Percentiles rank a stretch among this genome's conserved stretches.
These are phyloP conservation scores for Rubia peregrina DNA, from an alignment of 305 asterid genomes.

Conservation along the genomic window DNA sequence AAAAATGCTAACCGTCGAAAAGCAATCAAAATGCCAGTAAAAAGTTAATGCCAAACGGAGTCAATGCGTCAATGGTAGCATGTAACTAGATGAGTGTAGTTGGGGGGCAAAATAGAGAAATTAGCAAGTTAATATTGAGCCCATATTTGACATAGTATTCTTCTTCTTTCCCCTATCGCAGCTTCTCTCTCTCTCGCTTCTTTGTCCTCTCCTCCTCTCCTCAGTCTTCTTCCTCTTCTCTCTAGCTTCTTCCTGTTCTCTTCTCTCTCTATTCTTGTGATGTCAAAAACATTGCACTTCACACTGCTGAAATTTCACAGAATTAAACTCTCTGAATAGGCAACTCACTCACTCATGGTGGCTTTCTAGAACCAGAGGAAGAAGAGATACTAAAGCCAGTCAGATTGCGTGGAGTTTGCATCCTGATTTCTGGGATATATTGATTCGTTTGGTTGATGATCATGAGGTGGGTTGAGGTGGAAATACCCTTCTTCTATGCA, in stretches of 20 bases:
- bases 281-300: background rate
- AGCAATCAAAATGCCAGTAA: no score
- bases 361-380: conserved; percentile 2
- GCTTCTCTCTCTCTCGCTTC: conserved; percentile 14
- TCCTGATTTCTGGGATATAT: conserved; percentile 2
- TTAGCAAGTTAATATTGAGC: conserved; percentile 12
- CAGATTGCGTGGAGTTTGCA: conserved; percentile 9
- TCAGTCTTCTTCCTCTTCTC: background rate
- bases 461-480: conserved; percentile 23
- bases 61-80: no score
- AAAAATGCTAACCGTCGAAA: no score
- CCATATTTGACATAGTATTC: conserved; percentile 15
- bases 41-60: no score
- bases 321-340: background rate
- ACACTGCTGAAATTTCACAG: conserved; percentile 13
- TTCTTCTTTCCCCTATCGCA: conserved; percentile 10
- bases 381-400: conserved; percentile 2
- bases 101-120: conserved; percentile 9
- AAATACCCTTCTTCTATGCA: background rate
- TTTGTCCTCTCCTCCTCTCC: conserved; percentile 8
- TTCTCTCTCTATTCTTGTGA: conserved; percentile 6
- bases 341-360: background rate
- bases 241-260: background rate
- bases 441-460: conserved; percentile 6
- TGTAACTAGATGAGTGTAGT: background rate